phyloP scores from a whole-genome alignment of 345 rosid species.

The Geranium rotundifolium region DNA sequence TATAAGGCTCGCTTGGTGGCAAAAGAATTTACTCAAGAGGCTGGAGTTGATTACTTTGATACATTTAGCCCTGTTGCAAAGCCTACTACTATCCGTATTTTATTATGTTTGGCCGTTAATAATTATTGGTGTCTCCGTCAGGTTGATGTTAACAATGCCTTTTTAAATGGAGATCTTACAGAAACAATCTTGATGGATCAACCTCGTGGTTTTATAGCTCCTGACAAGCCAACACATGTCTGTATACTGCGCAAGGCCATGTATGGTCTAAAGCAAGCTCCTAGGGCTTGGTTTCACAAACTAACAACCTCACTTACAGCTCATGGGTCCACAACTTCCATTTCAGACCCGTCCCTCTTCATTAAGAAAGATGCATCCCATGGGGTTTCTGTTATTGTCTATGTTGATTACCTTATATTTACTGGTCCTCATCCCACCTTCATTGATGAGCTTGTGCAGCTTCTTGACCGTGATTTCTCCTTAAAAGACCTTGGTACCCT shows the following conservation, averaged over 20 bases:
- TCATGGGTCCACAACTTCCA: not conserved
- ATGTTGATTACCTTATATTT: too few species aligned
- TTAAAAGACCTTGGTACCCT: too few species aligned
- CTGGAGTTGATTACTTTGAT: not conserved
- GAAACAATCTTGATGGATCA: not conserved
- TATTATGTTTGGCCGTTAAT: not conserved
- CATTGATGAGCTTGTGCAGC: too few species aligned
- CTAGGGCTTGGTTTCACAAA: too few species aligned
- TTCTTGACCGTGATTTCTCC: too few species aligned
- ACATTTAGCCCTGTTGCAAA: not conserved
- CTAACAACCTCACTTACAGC: not conserved
- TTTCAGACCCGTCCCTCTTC: not conserved
- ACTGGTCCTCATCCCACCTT: too few species aligned
- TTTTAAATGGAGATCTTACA: not conserved
- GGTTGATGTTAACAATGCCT: not conserved
- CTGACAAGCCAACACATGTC: not conserved
- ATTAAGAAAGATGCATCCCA: not conserved
- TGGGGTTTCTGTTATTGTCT: too few species aligned
- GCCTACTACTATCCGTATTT: not conserved
- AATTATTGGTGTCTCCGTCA: not conserved
- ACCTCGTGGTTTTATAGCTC: not conserved
- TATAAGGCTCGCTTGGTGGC: conserved; percentile 2
- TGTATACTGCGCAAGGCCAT: not conserved
- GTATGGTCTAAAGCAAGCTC: conserved; percentile 3
- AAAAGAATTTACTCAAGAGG: not conserved